These are phyloP conservation scores for Besnoitia besnoiti DNA, from an alignment of 169 alveolate genomes.

Conservation along the genomic window DNA sequence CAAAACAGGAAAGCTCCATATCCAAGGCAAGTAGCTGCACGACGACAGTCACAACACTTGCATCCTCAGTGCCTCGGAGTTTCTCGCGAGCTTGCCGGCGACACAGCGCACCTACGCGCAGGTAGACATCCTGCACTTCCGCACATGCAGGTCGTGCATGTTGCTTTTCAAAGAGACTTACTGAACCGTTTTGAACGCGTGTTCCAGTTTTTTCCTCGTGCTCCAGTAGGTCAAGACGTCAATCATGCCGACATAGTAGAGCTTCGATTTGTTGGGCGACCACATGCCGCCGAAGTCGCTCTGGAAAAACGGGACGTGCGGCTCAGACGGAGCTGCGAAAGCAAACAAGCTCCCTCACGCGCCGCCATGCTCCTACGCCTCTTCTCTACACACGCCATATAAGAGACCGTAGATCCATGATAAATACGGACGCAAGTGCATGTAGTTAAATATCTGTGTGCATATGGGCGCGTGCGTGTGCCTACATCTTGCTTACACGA, in stretches of 20 bases:
- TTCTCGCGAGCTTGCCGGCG: no score
- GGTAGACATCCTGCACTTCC: no score
- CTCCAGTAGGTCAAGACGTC: conserved; percentile 69
- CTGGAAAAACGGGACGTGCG: conserved; percentile 2
- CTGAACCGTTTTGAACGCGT: conserved; percentile 67
- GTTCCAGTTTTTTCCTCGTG: conserved; percentile 57
- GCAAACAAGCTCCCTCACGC: background rate
- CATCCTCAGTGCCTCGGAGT: no score
- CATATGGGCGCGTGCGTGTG: background rate
- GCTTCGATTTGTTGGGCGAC: conserved; percentile 57
- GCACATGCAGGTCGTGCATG: background rate
- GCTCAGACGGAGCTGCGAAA: background rate
- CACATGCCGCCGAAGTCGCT: conserved; percentile 66
- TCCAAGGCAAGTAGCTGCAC: no score
- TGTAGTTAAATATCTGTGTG: no score
- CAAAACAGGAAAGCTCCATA: no score
- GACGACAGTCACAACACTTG: no score
- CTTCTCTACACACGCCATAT: no score
- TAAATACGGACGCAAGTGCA: background rate
- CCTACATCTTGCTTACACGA: no score
- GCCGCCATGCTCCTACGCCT: no score
- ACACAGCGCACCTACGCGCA: no score
- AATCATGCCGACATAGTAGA: conserved; percentile 70
- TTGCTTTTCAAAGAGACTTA: background rate
- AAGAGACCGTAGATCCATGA: no score